These are phyloP conservation scores for Cyberlindnera euphorbiae DNA, from an alignment of 805 yeast species.

Conservation along the genomic window DNA sequence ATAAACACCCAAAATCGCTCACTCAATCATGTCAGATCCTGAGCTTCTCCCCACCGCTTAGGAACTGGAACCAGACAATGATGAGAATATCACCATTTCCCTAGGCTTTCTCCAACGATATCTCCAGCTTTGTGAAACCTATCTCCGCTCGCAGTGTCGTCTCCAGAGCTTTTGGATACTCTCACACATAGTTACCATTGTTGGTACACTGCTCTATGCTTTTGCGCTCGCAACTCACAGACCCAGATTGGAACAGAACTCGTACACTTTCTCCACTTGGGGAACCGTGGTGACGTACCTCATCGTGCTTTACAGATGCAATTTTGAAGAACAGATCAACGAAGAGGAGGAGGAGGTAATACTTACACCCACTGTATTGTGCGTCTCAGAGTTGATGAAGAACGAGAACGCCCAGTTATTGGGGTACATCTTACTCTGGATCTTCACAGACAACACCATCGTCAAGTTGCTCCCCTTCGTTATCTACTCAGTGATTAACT, in stretches of 20 bases:
- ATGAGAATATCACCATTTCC: slow-evolving; percentile 6
- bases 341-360: slow-evolving; percentile 14
- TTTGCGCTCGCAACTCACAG: slow-evolving; percentile 4
- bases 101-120: slow-evolving; percentile 4
- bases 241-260: background rate
- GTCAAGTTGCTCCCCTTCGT: slow-evolving; percentile 37
- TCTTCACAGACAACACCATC: slow-evolving; percentile 28
- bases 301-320: slow-evolving; percentile 23
- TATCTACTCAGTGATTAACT: slow-evolving; percentile 37
- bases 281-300: slow-evolving; percentile 22
- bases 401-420: slow-evolving; percentile 39
- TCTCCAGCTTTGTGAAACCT: slow-evolving; percentile 4
- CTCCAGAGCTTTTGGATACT: slow-evolving; percentile 24
- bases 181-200: slow-evolving; percentile 21
- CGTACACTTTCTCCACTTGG: slow-evolving; percentile 16
- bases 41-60: too few relatives aligned
- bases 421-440: slow-evolving; percentile 35
- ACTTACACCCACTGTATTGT: slow-evolving; percentile 15
- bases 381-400: slow-evolving; percentile 32
- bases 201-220: slow-evolving; percentile 14
- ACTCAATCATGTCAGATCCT: too few relatives aligned
- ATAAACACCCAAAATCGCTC: too few relatives aligned
- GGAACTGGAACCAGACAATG: too few relatives aligned
- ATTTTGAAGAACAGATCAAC: slow-evolving; percentile 16
- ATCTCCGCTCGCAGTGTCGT: slow-evolving; percentile 12